Base-by-base conservation (phyloP, 2,329 filamentous ascomycete genomes). In the Aspergillus glaucus region DNA sequence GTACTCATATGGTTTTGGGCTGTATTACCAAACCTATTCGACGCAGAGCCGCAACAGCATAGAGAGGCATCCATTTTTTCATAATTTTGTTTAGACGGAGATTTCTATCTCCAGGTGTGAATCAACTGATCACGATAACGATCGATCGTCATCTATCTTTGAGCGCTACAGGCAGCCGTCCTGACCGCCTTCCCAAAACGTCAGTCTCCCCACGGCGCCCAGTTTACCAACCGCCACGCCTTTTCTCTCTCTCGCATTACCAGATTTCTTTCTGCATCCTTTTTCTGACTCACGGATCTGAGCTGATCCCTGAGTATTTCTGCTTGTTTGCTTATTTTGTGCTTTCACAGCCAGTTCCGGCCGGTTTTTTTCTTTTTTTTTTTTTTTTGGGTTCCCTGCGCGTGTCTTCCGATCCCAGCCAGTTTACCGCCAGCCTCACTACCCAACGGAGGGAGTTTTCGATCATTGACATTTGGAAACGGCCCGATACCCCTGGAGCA, bases 181-280 rank as follows among this genome's bases (percentile, higher is more conserved):
- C 46, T 57, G 47, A 62, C 60, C 60, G 60, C 60, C 56, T 59
- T 43, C 59, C 49, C 17, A 45, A 57, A 58, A 45, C 32, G 44
- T 45, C 40, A 49, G 51, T 54, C 59, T 48, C 50, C 48, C 49
- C 52, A 51, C 54, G 48, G 41, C 34, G 15, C 42, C 44, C 47
- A 32, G 52, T 50, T 43, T 44, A 55, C 48, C 49, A 51, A 12
- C 48, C 53, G 50, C 54, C 51, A 30, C 41, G 51, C 50, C 50
- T 48, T 51, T 53, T 49, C 47, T 45, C 45, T 32, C 22, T 36
- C 42, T 42, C 34, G 34, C 34, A 19, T 40, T 40, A 19, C 37
- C 37, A 40, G 37, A 6, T 19, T 15, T 40, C 17, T 21, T 21
- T 21, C 37, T 40, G 17, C 37, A 12, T 5, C 17, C 7, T 21